A percentile compares a stretch with the other conserved stretches of the same genome.
Evolutionary conservation across 106 monocot genomes (phyloP).

Genomic region (Dendrobium chrysotoxum): DNA sequence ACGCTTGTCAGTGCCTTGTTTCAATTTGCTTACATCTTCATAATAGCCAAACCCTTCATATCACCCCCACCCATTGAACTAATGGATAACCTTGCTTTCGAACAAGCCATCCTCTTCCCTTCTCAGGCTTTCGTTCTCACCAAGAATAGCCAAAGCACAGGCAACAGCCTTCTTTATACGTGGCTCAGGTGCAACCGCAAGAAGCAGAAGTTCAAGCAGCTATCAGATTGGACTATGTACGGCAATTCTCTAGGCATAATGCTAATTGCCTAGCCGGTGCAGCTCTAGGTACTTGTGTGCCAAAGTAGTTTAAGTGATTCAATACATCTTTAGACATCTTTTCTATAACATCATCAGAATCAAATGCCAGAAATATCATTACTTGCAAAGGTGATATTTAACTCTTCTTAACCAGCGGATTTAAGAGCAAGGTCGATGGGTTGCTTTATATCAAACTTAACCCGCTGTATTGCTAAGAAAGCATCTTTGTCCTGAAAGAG

Average conservation of each 20-base stretch:
- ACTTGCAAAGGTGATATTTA: conserved; percentile 83
- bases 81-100: conserved; percentile 79
- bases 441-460: conserved; percentile 89
- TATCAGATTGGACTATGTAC: conserved; percentile 67
- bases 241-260: conserved; percentile 86
- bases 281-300: conserved; percentile 86
- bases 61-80: conserved; percentile 98
- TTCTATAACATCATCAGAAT: conserved; percentile 82
- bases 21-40: conserved; percentile 93
- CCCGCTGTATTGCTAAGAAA: conserved; percentile 79
- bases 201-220: conserved; percentile 70
- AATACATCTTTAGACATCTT: conserved; percentile 91
- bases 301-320: conserved; percentile 81
- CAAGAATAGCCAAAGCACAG: conserved; percentile 97
- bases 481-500: conserved; percentile 82
- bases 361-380: conserved; percentile 75
- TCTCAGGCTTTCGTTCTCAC: conserved; percentile 92
- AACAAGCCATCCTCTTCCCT: conserved; percentile 60
- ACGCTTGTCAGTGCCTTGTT: conserved; percentile 76
- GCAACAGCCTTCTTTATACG: conserved; percentile 82
- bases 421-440: conserved; percentile 76
- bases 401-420: conserved; percentile 61
- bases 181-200: conserved; percentile 43
- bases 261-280: conserved; percentile 88
- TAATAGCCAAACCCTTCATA: conserved; percentile 96